Evolutionary conservation across 371 early-diverging fungal genomes (phyloP).

Genomic region (Mortierella sp.): DNA sequence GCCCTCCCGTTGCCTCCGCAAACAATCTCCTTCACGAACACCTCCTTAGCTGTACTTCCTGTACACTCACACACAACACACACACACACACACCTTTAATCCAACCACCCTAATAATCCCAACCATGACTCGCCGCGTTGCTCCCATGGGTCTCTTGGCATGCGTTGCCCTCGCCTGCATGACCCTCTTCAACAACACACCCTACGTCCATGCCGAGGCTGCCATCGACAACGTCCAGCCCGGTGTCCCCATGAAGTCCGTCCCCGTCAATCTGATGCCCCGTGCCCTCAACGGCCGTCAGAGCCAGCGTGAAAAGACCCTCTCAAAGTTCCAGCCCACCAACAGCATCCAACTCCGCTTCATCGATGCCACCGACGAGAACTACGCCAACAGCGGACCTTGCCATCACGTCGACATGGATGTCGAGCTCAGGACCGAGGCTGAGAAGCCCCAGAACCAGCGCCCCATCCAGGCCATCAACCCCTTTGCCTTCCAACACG

Average conservation of each 20-base stretch:
- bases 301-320: no score
- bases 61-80: neutral
- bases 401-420: conserved; percentile 42
- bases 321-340: conserved; percentile 25
- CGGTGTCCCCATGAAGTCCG: conserved; percentile 34
- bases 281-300: conserved; percentile 23
- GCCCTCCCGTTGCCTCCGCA: conserved; percentile 6
- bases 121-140: conserved; percentile 7
- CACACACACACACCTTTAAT: neutral
- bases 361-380: conserved; percentile 22
- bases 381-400: conserved; percentile 14
- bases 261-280: conserved; percentile 27
- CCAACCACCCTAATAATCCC: neutral
- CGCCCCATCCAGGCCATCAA: conserved; percentile 27
- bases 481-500: conserved; percentile 40
- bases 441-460: conserved; percentile 11
- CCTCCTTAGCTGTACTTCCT: neutral
- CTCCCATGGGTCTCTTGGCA: conserved; percentile 1
- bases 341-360: conserved; percentile 32
- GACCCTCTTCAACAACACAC: neutral
- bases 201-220: neutral
- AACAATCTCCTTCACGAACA: neutral
- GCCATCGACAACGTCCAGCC: neutral
- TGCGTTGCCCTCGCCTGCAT: conserved; percentile 5
- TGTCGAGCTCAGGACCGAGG: conserved; percentile 35